Evolutionary conservation across 331 rosid genomes (phyloP).

Genomic region (Quercus lobata): DNA sequence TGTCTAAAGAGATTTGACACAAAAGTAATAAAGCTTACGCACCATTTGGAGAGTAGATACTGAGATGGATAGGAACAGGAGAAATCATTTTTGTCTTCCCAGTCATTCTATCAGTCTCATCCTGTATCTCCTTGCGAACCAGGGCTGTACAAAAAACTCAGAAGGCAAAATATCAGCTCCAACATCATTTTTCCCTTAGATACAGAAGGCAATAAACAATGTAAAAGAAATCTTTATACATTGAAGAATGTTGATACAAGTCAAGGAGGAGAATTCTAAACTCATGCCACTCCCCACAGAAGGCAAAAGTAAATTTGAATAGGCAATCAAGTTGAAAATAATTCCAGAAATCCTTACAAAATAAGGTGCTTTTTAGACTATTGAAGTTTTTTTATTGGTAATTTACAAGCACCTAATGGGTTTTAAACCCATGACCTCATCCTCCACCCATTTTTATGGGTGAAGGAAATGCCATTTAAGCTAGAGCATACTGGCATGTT

Average conservation of each 20-base stretch:
- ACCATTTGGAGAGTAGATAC: constrained; percentile 95
- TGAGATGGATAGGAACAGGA: constrained; percentile 90
- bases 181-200: background rate
- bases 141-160: constrained; percentile 40
- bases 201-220: background rate
- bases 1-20: background rate
- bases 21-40: constrained; percentile 8
- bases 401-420: too few relatives aligned
- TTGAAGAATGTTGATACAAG: constrained; percentile 6
- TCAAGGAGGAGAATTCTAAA: background rate
- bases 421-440: too few relatives aligned
- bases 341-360: background rate
- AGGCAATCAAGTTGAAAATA: background rate
- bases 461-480: too few relatives aligned
- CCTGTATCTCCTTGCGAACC: constrained; percentile 83
- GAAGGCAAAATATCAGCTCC: constrained; percentile 2
- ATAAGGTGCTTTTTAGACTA: too few relatives aligned
- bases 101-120: constrained; percentile 87
- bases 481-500: too few relatives aligned
- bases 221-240: background rate
- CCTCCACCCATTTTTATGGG: too few relatives aligned
- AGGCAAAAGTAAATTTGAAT: background rate
- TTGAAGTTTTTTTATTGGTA: too few relatives aligned
- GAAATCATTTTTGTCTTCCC: constrained; percentile 85
- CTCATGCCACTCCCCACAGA: background rate